These are phyloP conservation scores for Lagenidium giganteum DNA, from an alignment of 352 stramenopile genomes.

Conservation along the genomic window DNA sequence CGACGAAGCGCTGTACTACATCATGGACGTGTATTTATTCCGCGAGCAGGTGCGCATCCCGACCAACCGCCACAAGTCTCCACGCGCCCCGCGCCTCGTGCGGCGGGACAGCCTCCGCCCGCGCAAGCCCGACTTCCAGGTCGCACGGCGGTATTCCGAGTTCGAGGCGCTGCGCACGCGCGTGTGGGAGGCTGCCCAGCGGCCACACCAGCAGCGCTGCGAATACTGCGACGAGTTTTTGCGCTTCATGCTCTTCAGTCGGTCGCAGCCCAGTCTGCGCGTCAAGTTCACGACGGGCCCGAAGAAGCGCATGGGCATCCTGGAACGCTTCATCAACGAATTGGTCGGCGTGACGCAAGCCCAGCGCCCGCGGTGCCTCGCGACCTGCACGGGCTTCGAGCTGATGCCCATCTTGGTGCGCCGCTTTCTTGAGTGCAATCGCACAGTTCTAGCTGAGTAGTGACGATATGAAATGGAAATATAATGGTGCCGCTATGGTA, in stretches of 20 bases:
- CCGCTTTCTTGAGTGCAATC: too few species aligned
- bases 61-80: slow-evolving; percentile 16
- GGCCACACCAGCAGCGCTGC: slow-evolving; percentile 37
- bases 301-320: slow-evolving; percentile 15
- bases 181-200: slow-evolving; percentile 31
- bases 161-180: slow-evolving; percentile 46
- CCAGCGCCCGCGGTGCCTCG: too few species aligned
- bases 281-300: slow-evolving; percentile 17
- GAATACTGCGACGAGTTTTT: slow-evolving; percentile 57
- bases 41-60: slow-evolving; percentile 26
- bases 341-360: slow-evolving; percentile 18
- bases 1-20: slow-evolving; percentile 43
- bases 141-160: slow-evolving; percentile 63
- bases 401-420: too few species aligned
- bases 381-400: too few species aligned
- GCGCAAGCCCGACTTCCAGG: slow-evolving; percentile 44
- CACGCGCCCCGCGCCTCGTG: neutral
- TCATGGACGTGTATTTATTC: slow-evolving; percentile 56
- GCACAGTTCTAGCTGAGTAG: too few species aligned
- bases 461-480: too few species aligned
- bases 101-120: slow-evolving; percentile 6
- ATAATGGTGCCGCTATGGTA: too few species aligned
- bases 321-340: slow-evolving; percentile 21
- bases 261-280: slow-evolving; percentile 42
- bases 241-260: slow-evolving; percentile 44